Conservation (phyloP, 2,329 filamentous ascomycete genomes). For the Raffaelea deltoideospora region DNA sequence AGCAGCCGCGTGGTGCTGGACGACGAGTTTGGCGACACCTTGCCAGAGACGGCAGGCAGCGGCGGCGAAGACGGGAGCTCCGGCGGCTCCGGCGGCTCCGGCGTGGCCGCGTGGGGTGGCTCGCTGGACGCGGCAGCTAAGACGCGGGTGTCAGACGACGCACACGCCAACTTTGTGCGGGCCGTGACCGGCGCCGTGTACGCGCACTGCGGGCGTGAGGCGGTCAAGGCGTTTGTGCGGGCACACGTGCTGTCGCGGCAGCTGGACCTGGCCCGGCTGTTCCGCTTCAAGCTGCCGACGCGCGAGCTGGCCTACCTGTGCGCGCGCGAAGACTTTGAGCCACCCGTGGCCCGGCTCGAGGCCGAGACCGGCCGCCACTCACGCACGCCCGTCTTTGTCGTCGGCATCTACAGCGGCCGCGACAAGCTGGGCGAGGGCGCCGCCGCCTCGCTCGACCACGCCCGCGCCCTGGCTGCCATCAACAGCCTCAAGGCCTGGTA, state of each 20-base stretch:
- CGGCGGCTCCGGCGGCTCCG: neutral
- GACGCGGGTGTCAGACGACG: slow-evolving; percentile 14
- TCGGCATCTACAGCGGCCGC: slow-evolving; percentile 81
- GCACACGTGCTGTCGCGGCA: slow-evolving; percentile 71
- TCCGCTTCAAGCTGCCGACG: slow-evolving; percentile 71
- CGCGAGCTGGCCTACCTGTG: slow-evolving; percentile 74
- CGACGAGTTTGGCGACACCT: slow-evolving; percentile 67
- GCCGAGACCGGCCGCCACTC: slow-evolving; percentile 80
- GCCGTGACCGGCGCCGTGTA: slow-evolving; percentile 77
- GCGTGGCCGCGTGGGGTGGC: no score
- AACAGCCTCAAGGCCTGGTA: slow-evolving; percentile 90
- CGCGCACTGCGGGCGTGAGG: slow-evolving; percentile 62
- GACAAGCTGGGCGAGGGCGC: slow-evolving; percentile 90
- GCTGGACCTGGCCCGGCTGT: slow-evolving; percentile 61
- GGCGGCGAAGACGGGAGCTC: neutral
- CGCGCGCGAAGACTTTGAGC: slow-evolving; percentile 74
- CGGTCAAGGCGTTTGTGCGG: slow-evolving; percentile 69
- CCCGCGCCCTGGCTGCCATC: slow-evolving; percentile 65
- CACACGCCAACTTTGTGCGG: slow-evolving; percentile 56
- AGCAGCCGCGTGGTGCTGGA: slow-evolving; percentile 68
- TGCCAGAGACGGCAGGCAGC: slow-evolving; percentile 8
- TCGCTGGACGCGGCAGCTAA: slow-evolving; percentile 11
- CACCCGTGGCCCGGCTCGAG: slow-evolving; percentile 72
- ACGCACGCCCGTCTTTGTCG: slow-evolving; percentile 78
- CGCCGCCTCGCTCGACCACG: slow-evolving; percentile 63